Conservation (phyloP, 1,139 yeast species). For the Yamadazyma conglobata region DNA sequence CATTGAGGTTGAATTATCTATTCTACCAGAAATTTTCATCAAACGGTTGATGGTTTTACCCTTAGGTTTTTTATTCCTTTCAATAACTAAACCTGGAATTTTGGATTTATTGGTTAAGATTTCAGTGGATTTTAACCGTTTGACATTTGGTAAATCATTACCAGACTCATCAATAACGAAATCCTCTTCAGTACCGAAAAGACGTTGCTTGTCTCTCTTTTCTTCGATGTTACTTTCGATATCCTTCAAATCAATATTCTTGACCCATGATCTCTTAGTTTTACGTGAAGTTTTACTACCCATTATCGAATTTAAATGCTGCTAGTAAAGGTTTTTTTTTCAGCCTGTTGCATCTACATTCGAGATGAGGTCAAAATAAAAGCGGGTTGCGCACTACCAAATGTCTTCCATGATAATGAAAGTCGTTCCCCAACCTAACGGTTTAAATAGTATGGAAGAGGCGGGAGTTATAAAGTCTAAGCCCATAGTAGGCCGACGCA, state of each 20-base stretch:
- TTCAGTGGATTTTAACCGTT: constrained; percentile 63
- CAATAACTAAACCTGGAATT: constrained; percentile 55
- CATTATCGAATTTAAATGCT: too few species aligned
- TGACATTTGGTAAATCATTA: constrained; percentile 23
- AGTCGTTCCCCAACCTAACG: too few species aligned
- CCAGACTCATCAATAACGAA: constrained; percentile 65
- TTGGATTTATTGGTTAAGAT: constrained; percentile 77
- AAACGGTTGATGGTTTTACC: constrained; percentile 65
- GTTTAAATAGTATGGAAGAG: too few species aligned
- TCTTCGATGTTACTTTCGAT: constrained; percentile 69
- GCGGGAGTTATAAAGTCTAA: too few species aligned
- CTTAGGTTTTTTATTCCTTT: constrained; percentile 35
- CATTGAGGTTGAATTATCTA: constrained; percentile 51
- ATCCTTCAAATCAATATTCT: constrained; percentile 83
- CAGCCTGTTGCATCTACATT: too few species aligned
- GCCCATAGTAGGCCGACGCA: too few species aligned
- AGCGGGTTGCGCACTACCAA: too few species aligned
- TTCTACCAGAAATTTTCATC: constrained; percentile 83
- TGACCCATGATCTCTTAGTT: constrained; percentile 95
- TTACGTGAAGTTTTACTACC: constrained; percentile 55
- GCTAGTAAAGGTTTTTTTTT: too few species aligned
- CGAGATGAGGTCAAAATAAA: too few species aligned
- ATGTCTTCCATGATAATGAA: too few species aligned
- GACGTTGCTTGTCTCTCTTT: constrained; percentile 62
- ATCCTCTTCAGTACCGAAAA: constrained; percentile 52